Conservation (phyloP, 1,284 basidiomycete genomes). For the Bjerkandera adusta region DNA sequence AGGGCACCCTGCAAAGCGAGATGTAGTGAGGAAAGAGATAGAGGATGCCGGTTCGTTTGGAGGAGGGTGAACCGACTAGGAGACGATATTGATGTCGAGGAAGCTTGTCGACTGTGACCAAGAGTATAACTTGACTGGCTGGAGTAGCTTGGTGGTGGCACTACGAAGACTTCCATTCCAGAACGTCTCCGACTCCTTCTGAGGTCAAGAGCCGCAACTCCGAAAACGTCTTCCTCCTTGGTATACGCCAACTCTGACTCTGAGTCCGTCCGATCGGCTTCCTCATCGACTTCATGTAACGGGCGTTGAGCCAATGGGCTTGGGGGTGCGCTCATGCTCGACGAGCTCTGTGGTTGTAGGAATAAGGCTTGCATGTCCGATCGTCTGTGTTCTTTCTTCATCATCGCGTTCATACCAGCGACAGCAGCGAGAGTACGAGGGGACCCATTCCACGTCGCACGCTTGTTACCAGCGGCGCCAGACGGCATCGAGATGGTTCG, state of each 20-base stretch:
- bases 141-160: conserved; percentile 28
- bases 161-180: conserved; percentile 46
- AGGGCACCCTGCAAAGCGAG: conserved; percentile 60
- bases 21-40: conserved; percentile 61
- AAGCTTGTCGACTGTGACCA: conserved; percentile 11
- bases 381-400: conserved; percentile 47
- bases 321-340: conserved; percentile 44
- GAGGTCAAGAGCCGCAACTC: conserved; percentile 56
- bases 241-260: conserved; percentile 15
- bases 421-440: conserved; percentile 10
- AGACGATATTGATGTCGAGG: conserved; percentile 23
- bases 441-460: conserved; percentile 64
- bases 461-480: conserved; percentile 41
- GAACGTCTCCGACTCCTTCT: conserved; percentile 49
- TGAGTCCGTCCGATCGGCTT: conserved; percentile 23
- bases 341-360: conserved; percentile 23
- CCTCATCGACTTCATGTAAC: conserved; percentile 41
- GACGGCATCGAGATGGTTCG: conserved; percentile 22
- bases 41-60: conserved; percentile 57
- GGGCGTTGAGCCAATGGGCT: conserved; percentile 36
- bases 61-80: conserved; percentile 52
- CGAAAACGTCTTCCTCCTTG: conserved; percentile 41
- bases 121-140: conserved; percentile 16
- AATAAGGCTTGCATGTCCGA: conserved; percentile 52
- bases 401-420: conserved; percentile 33